Percentiles rank a stretch among this genome's conserved stretches.
phyloP scores from a whole-genome alignment of 78 protist species.

The Capsaspora owczarzaki region DNA sequence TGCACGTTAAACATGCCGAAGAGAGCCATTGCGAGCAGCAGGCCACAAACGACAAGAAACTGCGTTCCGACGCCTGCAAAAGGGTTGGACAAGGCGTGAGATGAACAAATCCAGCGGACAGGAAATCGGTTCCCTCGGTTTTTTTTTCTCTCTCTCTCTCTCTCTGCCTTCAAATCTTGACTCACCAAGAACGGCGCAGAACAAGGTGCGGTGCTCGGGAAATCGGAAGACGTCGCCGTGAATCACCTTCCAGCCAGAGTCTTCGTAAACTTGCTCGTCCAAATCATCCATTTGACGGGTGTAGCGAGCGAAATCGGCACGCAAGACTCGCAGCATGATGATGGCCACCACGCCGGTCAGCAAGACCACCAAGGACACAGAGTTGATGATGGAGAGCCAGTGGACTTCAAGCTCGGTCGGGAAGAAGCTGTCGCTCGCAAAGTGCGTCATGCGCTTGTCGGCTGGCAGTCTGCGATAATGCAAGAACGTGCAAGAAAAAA shows the following conservation, averaged over 20 bases:
- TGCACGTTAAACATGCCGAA: constrained; percentile 80
- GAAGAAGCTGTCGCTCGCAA: constrained; percentile 26
- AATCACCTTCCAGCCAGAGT: constrained; percentile 96
- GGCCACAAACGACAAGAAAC: constrained; percentile 55
- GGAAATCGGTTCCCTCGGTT: no score
- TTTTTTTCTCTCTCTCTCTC: no score
- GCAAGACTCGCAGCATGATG: neutral
- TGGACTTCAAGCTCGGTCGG: constrained; percentile 79
- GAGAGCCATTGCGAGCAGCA: constrained; percentile 63
- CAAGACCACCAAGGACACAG: constrained; percentile 84
- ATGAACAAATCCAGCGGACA: no score
- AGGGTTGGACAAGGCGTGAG: neutral
- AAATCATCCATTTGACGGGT: constrained; percentile 9
- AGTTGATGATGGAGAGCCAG: constrained; percentile 94
- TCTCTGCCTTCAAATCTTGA: no score
- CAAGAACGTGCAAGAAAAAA: no score
- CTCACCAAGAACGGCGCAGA: constrained; percentile 68
- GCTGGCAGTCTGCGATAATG: no score
- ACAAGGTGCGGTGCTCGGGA: constrained; percentile 61
- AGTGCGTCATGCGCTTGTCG: constrained; percentile 34
- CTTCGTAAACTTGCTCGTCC: constrained; percentile 55
- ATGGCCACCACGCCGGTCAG: constrained; percentile 45
- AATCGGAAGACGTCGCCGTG: constrained; percentile 96
- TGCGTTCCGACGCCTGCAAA: constrained; percentile 80
- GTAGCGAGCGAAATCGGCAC: neutral